phyloP scores from a whole-genome alignment of 179 eudicot genomes.

The Pouteria campechiana region DNA sequence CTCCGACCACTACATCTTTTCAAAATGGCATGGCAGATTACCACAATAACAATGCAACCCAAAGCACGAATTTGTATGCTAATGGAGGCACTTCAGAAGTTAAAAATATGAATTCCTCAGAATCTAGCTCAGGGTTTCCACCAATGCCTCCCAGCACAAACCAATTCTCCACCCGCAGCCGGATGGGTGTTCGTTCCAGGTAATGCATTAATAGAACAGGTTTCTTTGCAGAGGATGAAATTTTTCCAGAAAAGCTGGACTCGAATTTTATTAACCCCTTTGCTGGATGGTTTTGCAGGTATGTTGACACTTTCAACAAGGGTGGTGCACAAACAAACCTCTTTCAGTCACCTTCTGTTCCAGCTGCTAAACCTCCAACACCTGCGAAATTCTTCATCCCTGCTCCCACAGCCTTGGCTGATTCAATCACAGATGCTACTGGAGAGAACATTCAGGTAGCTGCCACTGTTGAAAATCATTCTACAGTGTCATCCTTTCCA shows the following conservation, averaged over 20 bases:
- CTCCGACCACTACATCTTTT: slow-evolving; percentile 55
- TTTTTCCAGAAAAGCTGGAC: background rate
- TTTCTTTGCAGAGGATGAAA: background rate
- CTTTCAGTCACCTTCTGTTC: slow-evolving; percentile 55
- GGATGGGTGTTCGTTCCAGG: slow-evolving; percentile 81
- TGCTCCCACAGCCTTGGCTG: slow-evolving; percentile 27
- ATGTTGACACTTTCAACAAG: slow-evolving; percentile 85
- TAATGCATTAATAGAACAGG: slow-evolving; percentile 11
- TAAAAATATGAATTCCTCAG: slow-evolving; percentile 27
- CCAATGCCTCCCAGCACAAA: slow-evolving; percentile 63
- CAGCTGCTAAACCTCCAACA: slow-evolving; percentile 36
- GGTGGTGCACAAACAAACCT: slow-evolving; percentile 47
- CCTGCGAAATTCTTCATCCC: slow-evolving; percentile 64
- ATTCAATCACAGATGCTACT: slow-evolving; percentile 16
- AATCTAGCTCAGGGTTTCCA: slow-evolving; percentile 54
- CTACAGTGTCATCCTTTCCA: slow-evolving; percentile 26
- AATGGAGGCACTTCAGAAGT: slow-evolving; percentile 37
- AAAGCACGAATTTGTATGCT: slow-evolving; percentile 18
- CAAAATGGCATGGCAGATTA: slow-evolving; percentile 49
- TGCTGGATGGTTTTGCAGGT: slow-evolving; percentile 32
- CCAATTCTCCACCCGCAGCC: slow-evolving; percentile 85
- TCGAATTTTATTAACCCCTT: background rate
- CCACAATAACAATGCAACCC: slow-evolving; percentile 33
- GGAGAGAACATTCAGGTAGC: slow-evolving; percentile 12
- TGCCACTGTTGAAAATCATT: slow-evolving; percentile 15